Evolutionary conservation across 23 red algal species (phyloP).

Genomic region (Gracilaria vermiculophylla): DNA sequence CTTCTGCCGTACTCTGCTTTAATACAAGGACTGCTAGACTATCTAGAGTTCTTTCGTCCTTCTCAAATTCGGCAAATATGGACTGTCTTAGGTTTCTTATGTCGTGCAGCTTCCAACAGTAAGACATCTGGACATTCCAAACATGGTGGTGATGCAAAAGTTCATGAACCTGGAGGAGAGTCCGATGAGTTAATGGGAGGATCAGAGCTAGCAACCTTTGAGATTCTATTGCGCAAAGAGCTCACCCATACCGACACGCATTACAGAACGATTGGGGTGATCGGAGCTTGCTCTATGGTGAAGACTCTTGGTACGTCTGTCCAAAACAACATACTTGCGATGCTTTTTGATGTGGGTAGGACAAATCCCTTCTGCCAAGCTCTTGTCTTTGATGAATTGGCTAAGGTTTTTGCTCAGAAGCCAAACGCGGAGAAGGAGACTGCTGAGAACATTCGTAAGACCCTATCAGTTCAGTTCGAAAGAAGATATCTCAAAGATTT

Average conservation of each 20-base stretch:
- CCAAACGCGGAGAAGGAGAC: slow-evolving; percentile 5
- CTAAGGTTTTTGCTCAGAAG: slow-evolving; percentile 1
- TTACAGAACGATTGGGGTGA: slow-evolving; percentile 63
- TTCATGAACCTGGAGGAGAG: background rate
- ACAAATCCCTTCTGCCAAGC: slow-evolving; percentile 40
- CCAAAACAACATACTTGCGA: slow-evolving; percentile 36
- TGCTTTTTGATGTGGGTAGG: slow-evolving; percentile 46
- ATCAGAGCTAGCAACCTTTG: slow-evolving; percentile 43
- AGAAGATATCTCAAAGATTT: slow-evolving; percentile 29
- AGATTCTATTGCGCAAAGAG: slow-evolving; percentile 72
- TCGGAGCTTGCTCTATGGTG: slow-evolving; percentile 65
- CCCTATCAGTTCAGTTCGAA: slow-evolving; percentile 40
- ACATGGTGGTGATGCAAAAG: background rate
- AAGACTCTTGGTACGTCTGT: slow-evolving; percentile 37
- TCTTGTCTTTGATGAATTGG: slow-evolving; percentile 63
- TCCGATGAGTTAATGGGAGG: background rate
- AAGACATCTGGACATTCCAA: background rate
- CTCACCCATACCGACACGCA: slow-evolving; percentile 52
- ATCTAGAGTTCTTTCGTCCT: slow-evolving; percentile 63
- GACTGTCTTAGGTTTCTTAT: slow-evolving; percentile 48
- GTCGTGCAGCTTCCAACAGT: background rate
- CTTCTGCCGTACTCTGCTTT: slow-evolving; percentile 46
- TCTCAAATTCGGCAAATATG: slow-evolving; percentile 62
- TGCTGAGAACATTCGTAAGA: slow-evolving; percentile 34
- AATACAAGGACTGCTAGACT: slow-evolving; percentile 66